Evolutionary conservation across 805 yeast species (phyloP).

Genomic region (Zygosaccharomyces bailii): DNA sequence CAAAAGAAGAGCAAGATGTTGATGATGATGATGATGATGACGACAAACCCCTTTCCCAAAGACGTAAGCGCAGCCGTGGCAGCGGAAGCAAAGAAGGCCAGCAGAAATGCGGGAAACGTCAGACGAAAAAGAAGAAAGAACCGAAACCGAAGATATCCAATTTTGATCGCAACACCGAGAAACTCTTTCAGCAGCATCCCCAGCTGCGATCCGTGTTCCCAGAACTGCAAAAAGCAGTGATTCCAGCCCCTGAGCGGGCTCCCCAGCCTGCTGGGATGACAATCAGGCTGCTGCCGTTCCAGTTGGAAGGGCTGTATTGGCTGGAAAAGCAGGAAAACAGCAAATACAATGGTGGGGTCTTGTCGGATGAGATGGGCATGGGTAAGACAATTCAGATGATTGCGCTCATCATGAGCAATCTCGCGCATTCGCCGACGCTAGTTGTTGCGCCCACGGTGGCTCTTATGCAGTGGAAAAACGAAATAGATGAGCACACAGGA

Average conservation of each 20-base stretch:
- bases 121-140: slow-evolving; percentile 18
- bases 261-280: slow-evolving; percentile 78
- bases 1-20: too few species aligned
- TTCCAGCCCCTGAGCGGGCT: slow-evolving; percentile 51
- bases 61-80: slow-evolving; percentile 10
- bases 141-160: slow-evolving; percentile 48
- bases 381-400: slow-evolving; percentile 98
- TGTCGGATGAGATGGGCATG: slow-evolving; percentile 99
- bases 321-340: slow-evolving; percentile 63
- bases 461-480: slow-evolving; percentile 94
- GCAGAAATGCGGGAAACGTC: background rate
- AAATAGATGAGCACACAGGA: slow-evolving; percentile 80
- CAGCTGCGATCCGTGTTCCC: slow-evolving; percentile 70
- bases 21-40: slow-evolving; percentile 32
- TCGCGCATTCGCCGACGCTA: slow-evolving; percentile 64
- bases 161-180: slow-evolving; percentile 64
- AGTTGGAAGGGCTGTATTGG: slow-evolving; percentile 92
- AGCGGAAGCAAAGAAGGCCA: background rate
- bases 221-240: slow-evolving; percentile 47
- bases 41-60: slow-evolving; percentile 24
- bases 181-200: slow-evolving; percentile 73
- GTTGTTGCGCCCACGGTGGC: slow-evolving; percentile 99
- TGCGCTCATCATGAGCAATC: slow-evolving; percentile 73
- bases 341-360: slow-evolving; percentile 79
- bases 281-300: slow-evolving; percentile 78